Evolutionary conservation across 371 early-diverging fungal genomes (phyloP).

Genomic region (Circinella umbellata): DNA sequence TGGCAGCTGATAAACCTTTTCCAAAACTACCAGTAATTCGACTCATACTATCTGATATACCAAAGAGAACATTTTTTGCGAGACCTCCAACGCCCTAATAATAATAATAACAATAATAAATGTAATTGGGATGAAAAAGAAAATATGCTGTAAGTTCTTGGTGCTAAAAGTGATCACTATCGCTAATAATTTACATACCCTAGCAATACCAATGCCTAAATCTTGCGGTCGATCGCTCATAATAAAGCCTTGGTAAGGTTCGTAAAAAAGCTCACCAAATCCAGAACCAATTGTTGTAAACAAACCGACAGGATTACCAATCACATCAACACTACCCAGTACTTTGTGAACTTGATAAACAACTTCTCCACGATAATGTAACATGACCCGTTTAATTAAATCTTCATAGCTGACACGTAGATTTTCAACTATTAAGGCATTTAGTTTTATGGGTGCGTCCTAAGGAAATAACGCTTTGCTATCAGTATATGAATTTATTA

Average conservation of each 20-base stretch:
- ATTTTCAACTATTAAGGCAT: conserved; percentile 84
- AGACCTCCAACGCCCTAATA: conserved; percentile 54
- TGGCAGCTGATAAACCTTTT: conserved; percentile 84
- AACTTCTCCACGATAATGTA: conserved; percentile 79
- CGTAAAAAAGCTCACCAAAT: conserved; percentile 89
- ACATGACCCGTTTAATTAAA: conserved; percentile 32
- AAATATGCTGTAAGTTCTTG: neutral
- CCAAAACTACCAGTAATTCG: conserved; percentile 86
- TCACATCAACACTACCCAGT: conserved; percentile 86
- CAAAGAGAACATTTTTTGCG: conserved; percentile 85
- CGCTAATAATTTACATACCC: conserved; percentile 50
- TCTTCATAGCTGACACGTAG: conserved; percentile 68
- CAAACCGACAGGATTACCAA: conserved; percentile 92
- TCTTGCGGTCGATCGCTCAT: conserved; percentile 89
- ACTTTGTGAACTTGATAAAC: conserved; percentile 85
- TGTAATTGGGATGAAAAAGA: no score
- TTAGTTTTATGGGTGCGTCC: conserved; percentile 84
- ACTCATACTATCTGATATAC: conserved; percentile 84
- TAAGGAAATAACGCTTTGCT: conserved; percentile 16
- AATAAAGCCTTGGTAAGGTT: conserved; percentile 89
- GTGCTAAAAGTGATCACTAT: neutral
- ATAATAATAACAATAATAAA: neutral
- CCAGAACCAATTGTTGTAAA: conserved; percentile 87
- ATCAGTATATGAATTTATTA: neutral
- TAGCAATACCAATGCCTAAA: conserved; percentile 85